A percentile compares a stretch with the other conserved stretches of the same genome.
These are phyloP conservation scores for Chiua sp. DNA, from an alignment of 1,284 basidiomycete species.

Conservation along the genomic window DNA sequence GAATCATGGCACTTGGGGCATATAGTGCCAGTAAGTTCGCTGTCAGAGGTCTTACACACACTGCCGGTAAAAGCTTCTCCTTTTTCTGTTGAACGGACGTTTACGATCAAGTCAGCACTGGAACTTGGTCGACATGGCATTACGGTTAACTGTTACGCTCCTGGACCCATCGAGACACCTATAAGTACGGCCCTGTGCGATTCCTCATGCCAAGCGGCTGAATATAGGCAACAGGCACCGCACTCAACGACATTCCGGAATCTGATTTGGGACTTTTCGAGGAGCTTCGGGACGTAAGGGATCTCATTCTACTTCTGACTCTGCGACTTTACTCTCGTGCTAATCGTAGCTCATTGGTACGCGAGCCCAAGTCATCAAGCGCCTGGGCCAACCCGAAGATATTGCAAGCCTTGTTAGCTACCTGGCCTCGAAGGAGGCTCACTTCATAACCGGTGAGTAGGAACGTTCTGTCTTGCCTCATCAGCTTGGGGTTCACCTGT, in stretches of 20 bases:
- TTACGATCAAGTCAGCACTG: slow-evolving; percentile 10
- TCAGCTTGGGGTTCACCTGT: not conserved
- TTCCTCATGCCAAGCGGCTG: not conserved
- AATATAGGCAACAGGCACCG: not conserved
- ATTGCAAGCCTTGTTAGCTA: slow-evolving; percentile 24
- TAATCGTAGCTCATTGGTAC: too few relatives aligned
- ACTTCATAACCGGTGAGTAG: not conserved
- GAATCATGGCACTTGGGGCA: not conserved
- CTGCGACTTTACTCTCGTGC: too few relatives aligned
- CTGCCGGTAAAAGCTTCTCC: slow-evolving; percentile 16
- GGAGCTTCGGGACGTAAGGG: not conserved
- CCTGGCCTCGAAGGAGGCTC: slow-evolving; percentile 25
- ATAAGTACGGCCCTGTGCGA: slow-evolving; percentile 9
- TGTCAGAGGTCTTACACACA: slow-evolving; percentile 34
- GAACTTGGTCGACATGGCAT: slow-evolving; percentile 36
- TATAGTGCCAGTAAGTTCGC: slow-evolving; percentile 39
- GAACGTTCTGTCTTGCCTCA: not conserved
- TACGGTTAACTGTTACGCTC: slow-evolving; percentile 29
- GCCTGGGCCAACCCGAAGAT: slow-evolving; percentile 20
- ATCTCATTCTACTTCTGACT: too few relatives aligned
- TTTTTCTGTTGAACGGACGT: not conserved
- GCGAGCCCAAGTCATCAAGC: too few relatives aligned
- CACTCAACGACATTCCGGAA: too few relatives aligned
- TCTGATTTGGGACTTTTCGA: too few relatives aligned
- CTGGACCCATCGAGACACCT: slow-evolving; percentile 14